Conservation (phyloP, 495 filamentous ascomycete genomes). For the Annulohypoxylon bovei region DNA sequence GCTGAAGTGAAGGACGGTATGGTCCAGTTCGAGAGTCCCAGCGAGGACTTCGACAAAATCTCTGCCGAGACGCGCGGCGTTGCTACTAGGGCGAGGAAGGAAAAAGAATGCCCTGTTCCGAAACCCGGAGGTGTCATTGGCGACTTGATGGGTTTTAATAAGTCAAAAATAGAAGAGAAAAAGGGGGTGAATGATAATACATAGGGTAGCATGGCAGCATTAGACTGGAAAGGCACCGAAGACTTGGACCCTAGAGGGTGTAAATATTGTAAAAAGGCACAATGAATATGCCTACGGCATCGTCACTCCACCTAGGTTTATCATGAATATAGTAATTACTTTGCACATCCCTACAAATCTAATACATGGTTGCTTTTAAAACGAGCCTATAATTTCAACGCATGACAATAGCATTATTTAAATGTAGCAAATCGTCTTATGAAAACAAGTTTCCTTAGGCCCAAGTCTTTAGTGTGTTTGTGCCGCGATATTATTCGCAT, state of each 20-base stretch:
- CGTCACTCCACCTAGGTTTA: background rate
- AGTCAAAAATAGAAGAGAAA: slow-evolving; percentile 30
- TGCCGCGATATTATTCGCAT: background rate
- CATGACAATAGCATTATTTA: background rate
- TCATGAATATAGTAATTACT: background rate
- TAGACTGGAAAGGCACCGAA: background rate
- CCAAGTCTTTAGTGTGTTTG: background rate
- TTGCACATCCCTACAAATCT: background rate
- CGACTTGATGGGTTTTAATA: slow-evolving; percentile 74
- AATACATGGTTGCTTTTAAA: background rate
- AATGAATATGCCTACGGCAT: background rate
- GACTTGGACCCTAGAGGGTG: background rate
- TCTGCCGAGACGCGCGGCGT: slow-evolving; percentile 13
- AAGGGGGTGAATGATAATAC: slow-evolving; percentile 16
- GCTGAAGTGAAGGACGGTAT: slow-evolving; percentile 51
- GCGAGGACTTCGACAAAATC: slow-evolving; percentile 27
- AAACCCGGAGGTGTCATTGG: slow-evolving; percentile 82
- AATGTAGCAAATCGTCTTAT: background rate
- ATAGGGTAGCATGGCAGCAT: slow-evolving; percentile 2
- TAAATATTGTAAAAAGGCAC: slow-evolving; percentile 1
- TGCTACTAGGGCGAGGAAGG: slow-evolving; percentile 50
- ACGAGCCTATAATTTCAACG: background rate
- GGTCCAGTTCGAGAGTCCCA: slow-evolving; percentile 44
- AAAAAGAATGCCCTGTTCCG: slow-evolving; percentile 78
- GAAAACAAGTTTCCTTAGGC: background rate